Conservation (phyloP, 139 green algal species). For the Ettlia oleoabundans region DNA sequence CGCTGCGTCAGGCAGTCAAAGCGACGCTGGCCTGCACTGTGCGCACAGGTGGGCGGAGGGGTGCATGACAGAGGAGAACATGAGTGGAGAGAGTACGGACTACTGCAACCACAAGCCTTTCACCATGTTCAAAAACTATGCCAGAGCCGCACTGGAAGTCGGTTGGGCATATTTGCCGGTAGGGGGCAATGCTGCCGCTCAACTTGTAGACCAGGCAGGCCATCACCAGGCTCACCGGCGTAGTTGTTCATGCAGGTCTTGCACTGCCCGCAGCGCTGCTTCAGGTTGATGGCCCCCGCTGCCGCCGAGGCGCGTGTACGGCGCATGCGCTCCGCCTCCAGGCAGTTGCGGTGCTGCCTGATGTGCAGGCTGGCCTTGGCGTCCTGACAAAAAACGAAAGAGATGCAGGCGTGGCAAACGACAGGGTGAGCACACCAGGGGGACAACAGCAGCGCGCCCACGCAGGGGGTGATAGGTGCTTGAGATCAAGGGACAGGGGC, state of each 20-base stretch:
- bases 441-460: not conserved
- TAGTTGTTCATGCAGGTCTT: slow-evolving; percentile 58
- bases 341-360: slow-evolving; percentile 26
- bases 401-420: not conserved
- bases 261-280: slow-evolving; percentile 60
- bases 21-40: slow-evolving; percentile 44
- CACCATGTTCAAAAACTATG: too few species aligned
- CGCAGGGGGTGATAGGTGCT: not conserved
- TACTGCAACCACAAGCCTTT: too few species aligned
- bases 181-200: too few species aligned
- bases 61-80: too few species aligned
- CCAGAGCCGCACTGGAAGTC: too few species aligned
- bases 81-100: too few species aligned
- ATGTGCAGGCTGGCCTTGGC: slow-evolving; percentile 39
- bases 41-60: not conserved
- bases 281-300: slow-evolving; percentile 54
- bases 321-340: slow-evolving; percentile 44
- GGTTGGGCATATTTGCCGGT: too few species aligned
- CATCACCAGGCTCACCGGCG: slow-evolving; percentile 18
- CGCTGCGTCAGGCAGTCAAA: slow-evolving; percentile 74
- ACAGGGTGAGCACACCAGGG: too few species aligned
- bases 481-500: not conserved
- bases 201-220: too few species aligned
- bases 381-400: slow-evolving; percentile 30
- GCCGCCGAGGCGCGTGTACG: slow-evolving; percentile 50